phyloP scores from a whole-genome alignment of 1,284 basidiomycete species.

The Rhodotorula sp. region DNA sequence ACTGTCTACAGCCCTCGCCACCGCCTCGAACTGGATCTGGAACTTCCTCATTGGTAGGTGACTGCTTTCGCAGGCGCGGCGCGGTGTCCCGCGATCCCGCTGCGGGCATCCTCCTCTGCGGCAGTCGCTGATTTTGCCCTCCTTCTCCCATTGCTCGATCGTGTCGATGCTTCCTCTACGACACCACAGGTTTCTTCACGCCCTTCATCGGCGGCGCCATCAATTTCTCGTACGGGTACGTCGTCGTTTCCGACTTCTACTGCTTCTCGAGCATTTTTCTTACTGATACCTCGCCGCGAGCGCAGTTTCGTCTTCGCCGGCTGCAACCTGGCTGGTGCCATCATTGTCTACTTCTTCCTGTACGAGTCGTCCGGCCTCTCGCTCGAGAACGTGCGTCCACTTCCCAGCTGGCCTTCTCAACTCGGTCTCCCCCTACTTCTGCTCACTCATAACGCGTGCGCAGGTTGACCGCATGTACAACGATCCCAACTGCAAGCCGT shows the following conservation, averaged over 20 bases:
- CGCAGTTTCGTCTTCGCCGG: slow-evolving; percentile 69
- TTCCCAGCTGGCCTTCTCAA: background rate
- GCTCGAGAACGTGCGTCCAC: slow-evolving; percentile 56
- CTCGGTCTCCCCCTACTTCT: background rate
- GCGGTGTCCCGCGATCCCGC: too few relatives aligned
- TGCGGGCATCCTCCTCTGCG: too few relatives aligned
- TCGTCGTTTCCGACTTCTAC: background rate
- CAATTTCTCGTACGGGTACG: slow-evolving; percentile 19
- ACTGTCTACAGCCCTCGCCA: slow-evolving; percentile 58
- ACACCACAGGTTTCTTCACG: slow-evolving; percentile 24
- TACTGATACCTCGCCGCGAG: slow-evolving; percentile 57
- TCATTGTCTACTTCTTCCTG: slow-evolving; percentile 70
- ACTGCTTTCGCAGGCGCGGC: too few relatives aligned
- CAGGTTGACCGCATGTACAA: slow-evolving; percentile 74
- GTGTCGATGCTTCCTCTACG: too few relatives aligned
- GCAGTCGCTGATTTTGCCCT: too few relatives aligned
- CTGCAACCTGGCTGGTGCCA: slow-evolving; percentile 59
- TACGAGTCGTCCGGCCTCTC: slow-evolving; percentile 72
- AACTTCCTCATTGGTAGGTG: slow-evolving; percentile 43
- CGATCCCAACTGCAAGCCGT: slow-evolving; percentile 66
- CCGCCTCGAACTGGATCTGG: slow-evolving; percentile 60
- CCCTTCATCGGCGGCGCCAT: slow-evolving; percentile 52
- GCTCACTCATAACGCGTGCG: background rate
- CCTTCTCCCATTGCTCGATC: too few relatives aligned
- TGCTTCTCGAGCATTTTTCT: background rate